Conservation (phyloP, 805 yeast genomes). For the Schizosaccharomyces japonicus region DNA sequence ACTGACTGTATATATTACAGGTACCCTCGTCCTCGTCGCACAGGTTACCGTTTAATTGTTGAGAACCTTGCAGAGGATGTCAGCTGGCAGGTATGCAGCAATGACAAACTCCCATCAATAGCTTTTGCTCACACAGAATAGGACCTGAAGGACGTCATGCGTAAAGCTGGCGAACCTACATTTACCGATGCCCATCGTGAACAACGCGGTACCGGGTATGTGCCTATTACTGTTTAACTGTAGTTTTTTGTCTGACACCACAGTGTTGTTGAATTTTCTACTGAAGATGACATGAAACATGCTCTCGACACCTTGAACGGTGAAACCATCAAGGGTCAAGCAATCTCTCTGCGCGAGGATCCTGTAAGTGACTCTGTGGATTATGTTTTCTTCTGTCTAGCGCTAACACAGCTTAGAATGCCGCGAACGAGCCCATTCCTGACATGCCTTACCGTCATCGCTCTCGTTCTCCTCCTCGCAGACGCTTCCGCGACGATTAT, state of each 20-base stretch:
- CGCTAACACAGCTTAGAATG: neutral
- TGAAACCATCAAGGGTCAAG: slow-evolving; percentile 43
- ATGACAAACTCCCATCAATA: neutral
- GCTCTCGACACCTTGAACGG: slow-evolving; percentile 50
- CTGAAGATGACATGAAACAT: slow-evolving; percentile 46
- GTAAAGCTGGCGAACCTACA: slow-evolving; percentile 28
- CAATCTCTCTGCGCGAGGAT: slow-evolving; percentile 52
- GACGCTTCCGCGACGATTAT: slow-evolving; percentile 8
- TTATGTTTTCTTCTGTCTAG: neutral
- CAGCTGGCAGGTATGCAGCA: slow-evolving; percentile 11
- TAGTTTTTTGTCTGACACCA: neutral
- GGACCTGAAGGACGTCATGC: slow-evolving; percentile 42
- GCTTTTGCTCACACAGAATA: slow-evolving; percentile 13
- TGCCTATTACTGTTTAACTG: neutral
- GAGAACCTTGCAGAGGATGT: slow-evolving; percentile 10
- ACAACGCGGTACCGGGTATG: slow-evolving; percentile 15
- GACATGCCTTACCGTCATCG: slow-evolving; percentile 9
- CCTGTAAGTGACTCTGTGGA: neutral
- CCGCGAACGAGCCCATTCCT: slow-evolving; percentile 1
- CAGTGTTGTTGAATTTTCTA: slow-evolving; percentile 13
- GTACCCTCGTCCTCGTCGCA: slow-evolving; percentile 9
- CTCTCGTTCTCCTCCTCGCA: slow-evolving; percentile 17
- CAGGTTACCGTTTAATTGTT: slow-evolving; percentile 11
- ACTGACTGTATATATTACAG: no score
- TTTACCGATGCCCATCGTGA: slow-evolving; percentile 16